Evolutionary conservation across 2,329 filamentous ascomycete genomes (phyloP).

Genomic region (Paraconiothyrium sp.): DNA sequence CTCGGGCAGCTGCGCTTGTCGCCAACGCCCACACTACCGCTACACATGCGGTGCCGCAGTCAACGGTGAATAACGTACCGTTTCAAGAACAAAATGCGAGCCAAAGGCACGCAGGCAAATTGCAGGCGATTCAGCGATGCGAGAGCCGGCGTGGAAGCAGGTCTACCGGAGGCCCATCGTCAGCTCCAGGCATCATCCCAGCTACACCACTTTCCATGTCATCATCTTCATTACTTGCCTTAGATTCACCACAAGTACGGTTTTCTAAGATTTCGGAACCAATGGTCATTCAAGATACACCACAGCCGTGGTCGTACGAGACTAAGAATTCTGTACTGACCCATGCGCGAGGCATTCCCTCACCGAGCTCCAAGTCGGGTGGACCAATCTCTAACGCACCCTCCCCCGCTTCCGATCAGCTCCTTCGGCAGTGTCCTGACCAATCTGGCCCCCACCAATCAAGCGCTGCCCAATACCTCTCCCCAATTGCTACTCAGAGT

Average conservation of each 20-base stretch:
- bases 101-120: background rate
- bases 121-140: background rate
- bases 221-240: background rate
- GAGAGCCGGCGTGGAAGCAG: background rate
- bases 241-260: background rate
- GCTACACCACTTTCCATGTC: background rate
- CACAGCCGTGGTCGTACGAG: background rate
- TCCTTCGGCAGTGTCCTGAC: background rate
- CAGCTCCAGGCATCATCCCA: background rate
- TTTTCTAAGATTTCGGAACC: background rate
- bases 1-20: background rate
- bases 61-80: background rate
- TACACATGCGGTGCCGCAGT: background rate
- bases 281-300: background rate
- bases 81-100: background rate
- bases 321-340: background rate
- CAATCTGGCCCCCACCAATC: background rate
- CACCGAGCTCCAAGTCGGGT: background rate
- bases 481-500: background rate
- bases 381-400: background rate
- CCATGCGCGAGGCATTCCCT: background rate
- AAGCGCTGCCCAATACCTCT: background rate
- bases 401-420: background rate
- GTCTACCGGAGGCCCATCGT: background rate
- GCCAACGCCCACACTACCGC: background rate